Evolutionary conservation across 2,329 filamentous ascomycete genomes (phyloP), one percentile per base, ranked within the genome.

Genomic region (Ascocoryne sarcoides): DNA sequence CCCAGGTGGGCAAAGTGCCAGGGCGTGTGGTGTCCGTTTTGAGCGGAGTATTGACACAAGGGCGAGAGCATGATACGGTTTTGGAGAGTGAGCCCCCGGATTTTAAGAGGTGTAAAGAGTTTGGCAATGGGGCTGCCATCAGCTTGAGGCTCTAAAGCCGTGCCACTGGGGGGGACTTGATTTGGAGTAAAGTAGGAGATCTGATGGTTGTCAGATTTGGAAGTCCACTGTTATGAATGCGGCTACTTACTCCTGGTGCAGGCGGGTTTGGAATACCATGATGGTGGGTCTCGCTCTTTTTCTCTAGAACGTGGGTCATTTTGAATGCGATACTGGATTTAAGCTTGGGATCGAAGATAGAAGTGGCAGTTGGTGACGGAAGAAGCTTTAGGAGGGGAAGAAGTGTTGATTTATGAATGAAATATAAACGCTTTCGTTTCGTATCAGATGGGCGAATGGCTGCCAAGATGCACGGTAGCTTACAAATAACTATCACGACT

Each of bases 1-100:
- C 87, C 85, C 18, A 90, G 69, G 56, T 94, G 88, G 12, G 87
- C 79, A 36, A 90, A 67, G 61, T 95, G 87, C 74, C 79, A 95
- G 58, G 83, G 73, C 2, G 83, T 89, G 48, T 82, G 67, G 61
- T 90, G 82, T 29, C 89, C 79, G 57, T 82, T 72, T 32, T 79
- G 57, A 10, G 78, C 74, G 5, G 70, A 76, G 62, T 84, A 84
- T 59, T 83, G 79, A 60, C 79, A 83, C 3, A 82, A 63, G 0
- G 78, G 78, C 2, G 75, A 71, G 9, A 81, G 64, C 50, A 76
- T 71, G 48, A 82, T 77, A 49, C 79, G 74, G 60, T 82, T 84
- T 48, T 78, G 78, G n/a, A 84, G 65, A 0, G 71, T 76, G n/a
- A 78, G 35, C 10, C 56, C 58, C 14, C 65, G 58, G 42, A 67